Conservation (phyloP, 768 basidiomycete species). For the Podaxis pistillaris region DNA sequence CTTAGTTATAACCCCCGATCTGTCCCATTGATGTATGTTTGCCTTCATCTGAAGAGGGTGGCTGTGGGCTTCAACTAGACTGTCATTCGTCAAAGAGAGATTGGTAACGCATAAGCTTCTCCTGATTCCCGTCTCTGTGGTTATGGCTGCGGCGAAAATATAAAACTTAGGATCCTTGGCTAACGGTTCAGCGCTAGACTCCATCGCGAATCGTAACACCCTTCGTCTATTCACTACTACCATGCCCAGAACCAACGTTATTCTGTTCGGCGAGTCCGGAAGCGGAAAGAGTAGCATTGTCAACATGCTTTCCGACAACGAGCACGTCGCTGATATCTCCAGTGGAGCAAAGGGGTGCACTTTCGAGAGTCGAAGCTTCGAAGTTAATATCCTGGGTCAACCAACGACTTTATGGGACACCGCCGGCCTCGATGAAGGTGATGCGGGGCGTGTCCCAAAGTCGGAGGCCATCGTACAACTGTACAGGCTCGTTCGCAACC, state of each 20-base stretch:
- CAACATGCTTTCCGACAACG: constrained; percentile 27
- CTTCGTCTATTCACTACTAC: background rate
- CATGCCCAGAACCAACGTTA: constrained; percentile 21
- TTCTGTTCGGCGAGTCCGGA: constrained; percentile 38
- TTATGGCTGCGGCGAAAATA: background rate
- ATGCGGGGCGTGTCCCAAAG: constrained; percentile 14
- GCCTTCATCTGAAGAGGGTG: background rate
- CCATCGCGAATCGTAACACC: background rate
- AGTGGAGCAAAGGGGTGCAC: constrained; percentile 34
- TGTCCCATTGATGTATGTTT: background rate
- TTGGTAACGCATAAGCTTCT: too few species aligned
- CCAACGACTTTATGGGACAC: constrained; percentile 36
- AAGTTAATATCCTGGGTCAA: constrained; percentile 23
- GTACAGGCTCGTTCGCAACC: constrained; percentile 30
- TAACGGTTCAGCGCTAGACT: background rate
- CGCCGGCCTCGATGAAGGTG: constrained; percentile 27
- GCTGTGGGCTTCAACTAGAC: too few species aligned
- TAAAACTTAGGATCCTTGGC: background rate
- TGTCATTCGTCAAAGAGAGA: too few species aligned
- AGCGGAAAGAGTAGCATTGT: constrained; percentile 27
- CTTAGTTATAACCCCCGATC: background rate
- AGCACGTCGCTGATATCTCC: constrained; percentile 27
- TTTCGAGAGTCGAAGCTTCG: constrained; percentile 27
- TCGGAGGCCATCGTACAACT: constrained; percentile 24
- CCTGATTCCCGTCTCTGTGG: background rate